A percentile compares a stretch with the other conserved stretches of the same genome.
Evolutionary conservation across 371 early-diverging fungal genomes (phyloP).

Genomic region (Mortierella sp.): DNA sequence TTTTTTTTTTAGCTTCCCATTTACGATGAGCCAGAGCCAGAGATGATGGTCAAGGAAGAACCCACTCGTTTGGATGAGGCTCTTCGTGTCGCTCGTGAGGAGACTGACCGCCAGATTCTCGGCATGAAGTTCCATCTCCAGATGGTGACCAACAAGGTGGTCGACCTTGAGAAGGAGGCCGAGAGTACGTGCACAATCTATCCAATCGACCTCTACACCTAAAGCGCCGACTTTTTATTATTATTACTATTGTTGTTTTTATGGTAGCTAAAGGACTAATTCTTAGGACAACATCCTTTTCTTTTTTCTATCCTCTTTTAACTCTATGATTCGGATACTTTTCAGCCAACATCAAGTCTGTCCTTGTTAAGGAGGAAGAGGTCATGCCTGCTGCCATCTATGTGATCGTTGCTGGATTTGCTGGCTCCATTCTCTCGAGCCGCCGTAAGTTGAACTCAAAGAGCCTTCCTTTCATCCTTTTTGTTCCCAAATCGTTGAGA

Average conservation of each 20-base stretch:
- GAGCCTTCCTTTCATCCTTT: background rate
- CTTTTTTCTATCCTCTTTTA: background rate
- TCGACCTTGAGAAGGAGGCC: conserved; percentile 51
- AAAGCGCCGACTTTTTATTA: background rate
- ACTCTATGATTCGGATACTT: background rate
- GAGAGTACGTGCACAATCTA: conserved; percentile 25
- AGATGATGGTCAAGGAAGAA: conserved; percentile 51
- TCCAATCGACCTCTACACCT: background rate
- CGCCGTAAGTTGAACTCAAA: conserved; percentile 28
- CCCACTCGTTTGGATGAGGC: conserved; percentile 51
- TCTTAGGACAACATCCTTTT: background rate
- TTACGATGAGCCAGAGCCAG: conserved; percentile 50
- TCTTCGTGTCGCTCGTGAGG: conserved; percentile 43
- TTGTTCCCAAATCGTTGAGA: background rate
- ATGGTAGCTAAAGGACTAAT: background rate
- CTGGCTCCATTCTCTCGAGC: conserved; percentile 44
- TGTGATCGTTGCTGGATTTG: conserved; percentile 49
- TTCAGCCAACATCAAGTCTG: conserved; percentile 45
- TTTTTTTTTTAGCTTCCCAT: conserved; percentile 26
- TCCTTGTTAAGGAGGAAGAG: conserved; percentile 52
- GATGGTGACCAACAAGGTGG: conserved; percentile 51
- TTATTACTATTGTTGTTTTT: too few relatives aligned
- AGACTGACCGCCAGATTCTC: conserved; percentile 51
- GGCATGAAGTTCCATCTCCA: conserved; percentile 50
- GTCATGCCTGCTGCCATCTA: conserved; percentile 52